Percentiles rank a stretch among this genome's conserved stretches.
Conservation (phyloP, 805 yeast genomes). For the Saccharomyces mikatae region DNA sequence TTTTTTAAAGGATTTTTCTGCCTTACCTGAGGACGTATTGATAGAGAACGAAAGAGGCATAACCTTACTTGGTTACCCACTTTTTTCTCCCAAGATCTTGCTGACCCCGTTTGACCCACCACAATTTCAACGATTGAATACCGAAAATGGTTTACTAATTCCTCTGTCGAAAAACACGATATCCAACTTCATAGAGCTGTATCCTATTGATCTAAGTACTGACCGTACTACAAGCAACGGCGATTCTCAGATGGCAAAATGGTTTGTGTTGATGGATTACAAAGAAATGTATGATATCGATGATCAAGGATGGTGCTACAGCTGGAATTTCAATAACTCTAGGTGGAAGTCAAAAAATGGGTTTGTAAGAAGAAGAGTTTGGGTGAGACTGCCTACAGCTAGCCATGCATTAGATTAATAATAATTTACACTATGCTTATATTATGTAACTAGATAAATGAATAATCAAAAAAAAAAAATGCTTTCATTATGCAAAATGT, state of each 20-base stretch:
- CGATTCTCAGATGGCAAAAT: conserved; percentile 29
- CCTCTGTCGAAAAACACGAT: conserved; percentile 10
- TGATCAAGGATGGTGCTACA: conserved; percentile 79
- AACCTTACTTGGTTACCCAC: conserved; percentile 43
- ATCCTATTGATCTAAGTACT: conserved; percentile 11
- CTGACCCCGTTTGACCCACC: conserved; percentile 45
- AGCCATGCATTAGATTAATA: not conserved
- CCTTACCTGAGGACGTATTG: conserved; percentile 33
- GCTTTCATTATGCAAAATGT: not conserved
- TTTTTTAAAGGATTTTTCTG: conserved; percentile 1
- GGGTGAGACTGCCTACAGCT: conserved; percentile 39
- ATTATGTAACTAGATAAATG: not conserved
- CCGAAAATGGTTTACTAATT: conserved; percentile 1
- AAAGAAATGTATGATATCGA: conserved; percentile 47
- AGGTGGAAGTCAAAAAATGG: conserved; percentile 62
- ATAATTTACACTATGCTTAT: not conserved
- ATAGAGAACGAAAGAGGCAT: conserved; percentile 51
- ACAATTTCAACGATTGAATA: conserved; percentile 15
- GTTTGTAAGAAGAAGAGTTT: conserved; percentile 57
- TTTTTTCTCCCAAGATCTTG: conserved; percentile 39
- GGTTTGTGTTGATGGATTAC: conserved; percentile 64
- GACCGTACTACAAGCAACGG: conserved; percentile 1
- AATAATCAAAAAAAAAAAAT: not conserved
- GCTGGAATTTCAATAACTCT: conserved; percentile 39
- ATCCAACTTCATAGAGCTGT: conserved; percentile 13